Percentiles rank a stretch among this genome's conserved stretches.
These are phyloP conservation scores for Paraphaeosphaeria minitans DNA, from an alignment of 2,329 filamentous ascomycete species.

Conservation along the genomic window DNA sequence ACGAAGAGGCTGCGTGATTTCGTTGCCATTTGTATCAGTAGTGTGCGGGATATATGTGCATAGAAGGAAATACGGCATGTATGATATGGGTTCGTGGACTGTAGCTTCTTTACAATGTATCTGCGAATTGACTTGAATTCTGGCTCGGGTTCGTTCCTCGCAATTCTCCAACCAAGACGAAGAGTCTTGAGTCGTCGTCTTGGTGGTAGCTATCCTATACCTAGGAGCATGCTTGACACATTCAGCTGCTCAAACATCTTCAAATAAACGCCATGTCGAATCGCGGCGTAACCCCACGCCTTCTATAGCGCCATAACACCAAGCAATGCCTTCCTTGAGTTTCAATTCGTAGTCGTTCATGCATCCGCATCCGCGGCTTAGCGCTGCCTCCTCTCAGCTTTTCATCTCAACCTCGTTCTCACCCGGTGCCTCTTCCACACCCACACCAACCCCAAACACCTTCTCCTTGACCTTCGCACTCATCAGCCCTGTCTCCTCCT, in stretches of 20 bases:
- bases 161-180: background rate
- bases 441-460: slow-evolving; percentile 53
- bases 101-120: slow-evolving; percentile 8
- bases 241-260: background rate
- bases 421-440: slow-evolving; percentile 8
- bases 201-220: background rate
- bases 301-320: slow-evolving; percentile 14
- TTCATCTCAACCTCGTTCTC: slow-evolving; percentile 39
- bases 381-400: slow-evolving; percentile 21
- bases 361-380: background rate
- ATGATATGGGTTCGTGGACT: background rate
- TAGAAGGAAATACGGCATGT: slow-evolving; percentile 1
- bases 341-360: background rate
- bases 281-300: background rate
- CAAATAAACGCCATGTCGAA: slow-evolving; percentile 1
- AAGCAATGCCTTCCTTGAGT: slow-evolving; percentile 2
- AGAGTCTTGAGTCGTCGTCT: background rate
- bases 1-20: background rate
- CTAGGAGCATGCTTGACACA: too few species aligned
- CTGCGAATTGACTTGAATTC: background rate
- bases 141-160: background rate
- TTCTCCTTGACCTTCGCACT: slow-evolving; percentile 67
- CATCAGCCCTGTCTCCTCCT: slow-evolving; percentile 67
- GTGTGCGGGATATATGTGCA: slow-evolving; percentile 3
- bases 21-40: slow-evolving; percentile 2